Conservation (phyloP, 23 red algal genomes). For the Gracilaria caudata region DNA sequence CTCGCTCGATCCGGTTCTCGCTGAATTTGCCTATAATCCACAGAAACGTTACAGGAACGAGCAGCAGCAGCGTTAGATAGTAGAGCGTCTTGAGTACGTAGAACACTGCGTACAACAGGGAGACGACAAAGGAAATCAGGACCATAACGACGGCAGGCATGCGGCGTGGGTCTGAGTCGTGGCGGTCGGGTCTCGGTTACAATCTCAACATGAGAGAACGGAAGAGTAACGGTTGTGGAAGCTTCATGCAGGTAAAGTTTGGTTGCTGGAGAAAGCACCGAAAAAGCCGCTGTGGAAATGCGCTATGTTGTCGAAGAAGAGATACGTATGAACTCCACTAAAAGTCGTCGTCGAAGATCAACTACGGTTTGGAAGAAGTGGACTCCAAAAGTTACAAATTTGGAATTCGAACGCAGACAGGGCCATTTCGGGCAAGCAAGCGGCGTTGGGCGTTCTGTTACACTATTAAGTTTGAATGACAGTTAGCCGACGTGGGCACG, state of each 20-base stretch:
- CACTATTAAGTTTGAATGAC: too few relatives aligned
- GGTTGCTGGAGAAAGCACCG: not conserved
- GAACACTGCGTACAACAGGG: slow-evolving; percentile 13
- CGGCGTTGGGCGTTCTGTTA: too few relatives aligned
- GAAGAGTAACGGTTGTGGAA: not conserved
- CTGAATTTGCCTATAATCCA: slow-evolving; percentile 48
- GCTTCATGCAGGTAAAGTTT: not conserved
- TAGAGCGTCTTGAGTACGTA: slow-evolving; percentile 25
- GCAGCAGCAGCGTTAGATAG: not conserved
- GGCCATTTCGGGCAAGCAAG: too few relatives aligned
- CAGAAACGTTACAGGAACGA: slow-evolving; percentile 23
- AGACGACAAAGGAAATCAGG: not conserved
- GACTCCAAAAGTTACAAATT: not conserved
- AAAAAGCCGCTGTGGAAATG: not conserved
- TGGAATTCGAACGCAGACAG: not conserved
- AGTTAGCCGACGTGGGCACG: not conserved
- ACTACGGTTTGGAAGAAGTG: too few relatives aligned
- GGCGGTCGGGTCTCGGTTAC: not conserved
- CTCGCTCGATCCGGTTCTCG: slow-evolving; percentile 15
- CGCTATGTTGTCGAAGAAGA: not conserved
- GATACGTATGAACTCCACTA: too few relatives aligned
- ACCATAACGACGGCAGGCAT: not conserved
- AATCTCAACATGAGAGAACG: not conserved
- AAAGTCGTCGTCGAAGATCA: too few relatives aligned
- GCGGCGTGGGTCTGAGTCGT: not conserved